A percentile compares a stretch with the other conserved stretches of the same genome.
Conservation (phyloP, 768 basidiomycete genomes). For the Collybia sordida region DNA sequence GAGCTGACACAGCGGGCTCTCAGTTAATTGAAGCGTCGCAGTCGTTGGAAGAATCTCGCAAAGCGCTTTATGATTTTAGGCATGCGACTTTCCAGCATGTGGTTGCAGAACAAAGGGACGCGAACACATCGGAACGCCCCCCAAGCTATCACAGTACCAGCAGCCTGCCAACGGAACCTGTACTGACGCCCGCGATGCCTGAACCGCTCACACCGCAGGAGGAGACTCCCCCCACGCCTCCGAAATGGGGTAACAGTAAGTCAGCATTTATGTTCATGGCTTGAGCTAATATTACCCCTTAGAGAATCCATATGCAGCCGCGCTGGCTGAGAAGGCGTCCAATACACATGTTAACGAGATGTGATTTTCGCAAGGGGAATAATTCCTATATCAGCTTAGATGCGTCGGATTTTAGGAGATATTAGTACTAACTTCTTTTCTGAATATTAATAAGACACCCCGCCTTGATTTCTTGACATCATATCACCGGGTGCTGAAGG, state of each 20-base stretch:
- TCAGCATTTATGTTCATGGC: slow-evolving; percentile 4
- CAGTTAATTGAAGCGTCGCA: slow-evolving; percentile 25
- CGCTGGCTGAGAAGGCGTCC: slow-evolving; percentile 3
- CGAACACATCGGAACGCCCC: slow-evolving; percentile 15
- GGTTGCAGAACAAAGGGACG: slow-evolving; percentile 13
- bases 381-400: too few species aligned
- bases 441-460: too few species aligned
- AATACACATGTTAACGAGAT: too few species aligned
- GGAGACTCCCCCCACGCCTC: not conserved
- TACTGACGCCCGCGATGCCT: not conserved
- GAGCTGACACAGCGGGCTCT: slow-evolving; percentile 27
- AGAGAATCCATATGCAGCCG: slow-evolving; percentile 21
- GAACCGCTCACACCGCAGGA: not conserved
- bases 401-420: too few species aligned
- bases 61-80: slow-evolving; percentile 29
- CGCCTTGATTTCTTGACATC: too few species aligned
- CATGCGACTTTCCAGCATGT: slow-evolving; percentile 33
- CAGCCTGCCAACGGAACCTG: not conserved
- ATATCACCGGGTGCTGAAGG: too few species aligned
- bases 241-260: slow-evolving; percentile 33
- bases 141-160: slow-evolving; percentile 22
- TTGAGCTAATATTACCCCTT: not conserved
- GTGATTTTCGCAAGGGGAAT: too few species aligned
- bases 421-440: too few species aligned
- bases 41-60: slow-evolving; percentile 22